Evolutionary conservation across 257 asterid species (phyloP).

Genomic region (Mentha longifolia): DNA sequence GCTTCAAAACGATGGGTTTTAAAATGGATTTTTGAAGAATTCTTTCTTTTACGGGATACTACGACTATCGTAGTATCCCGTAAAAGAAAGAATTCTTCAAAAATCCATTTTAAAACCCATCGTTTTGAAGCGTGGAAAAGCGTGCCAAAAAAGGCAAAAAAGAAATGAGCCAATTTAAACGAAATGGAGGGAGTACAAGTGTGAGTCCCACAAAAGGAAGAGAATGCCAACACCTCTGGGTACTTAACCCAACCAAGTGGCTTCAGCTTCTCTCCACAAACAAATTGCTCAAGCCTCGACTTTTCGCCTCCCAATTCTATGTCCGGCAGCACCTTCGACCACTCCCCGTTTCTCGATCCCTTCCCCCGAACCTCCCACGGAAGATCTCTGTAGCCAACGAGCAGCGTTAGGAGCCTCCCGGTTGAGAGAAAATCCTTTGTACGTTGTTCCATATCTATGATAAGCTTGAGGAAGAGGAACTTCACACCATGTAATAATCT

Average conservation of each 20-base stretch:
- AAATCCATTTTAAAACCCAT: too few relatives aligned
- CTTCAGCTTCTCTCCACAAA: not conserved
- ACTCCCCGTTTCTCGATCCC: conserved; percentile 16
- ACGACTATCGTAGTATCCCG: too few relatives aligned
- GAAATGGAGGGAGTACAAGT: too few relatives aligned
- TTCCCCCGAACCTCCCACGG: conserved; percentile 22
- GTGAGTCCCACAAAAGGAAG: not conserved
- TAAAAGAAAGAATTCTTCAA: too few relatives aligned
- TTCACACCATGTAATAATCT: not conserved
- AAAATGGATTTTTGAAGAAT: too few relatives aligned
- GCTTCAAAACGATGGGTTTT: too few relatives aligned
- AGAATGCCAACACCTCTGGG: not conserved
- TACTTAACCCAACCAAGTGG: not conserved
- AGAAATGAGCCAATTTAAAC: too few relatives aligned
- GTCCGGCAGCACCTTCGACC: conserved; percentile 1
- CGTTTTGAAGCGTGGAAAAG: too few relatives aligned
- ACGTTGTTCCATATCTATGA: too few relatives aligned
- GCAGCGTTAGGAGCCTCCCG: not conserved
- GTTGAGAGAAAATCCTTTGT: not conserved
- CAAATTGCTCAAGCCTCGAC: not conserved
- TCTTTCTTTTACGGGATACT: too few relatives aligned
- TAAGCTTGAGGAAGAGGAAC: not conserved
- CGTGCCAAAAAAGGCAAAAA: too few relatives aligned
- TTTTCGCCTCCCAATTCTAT: not conserved
- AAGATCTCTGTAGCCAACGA: too few relatives aligned